Conservation (phyloP, 2,329 filamentous ascomycete species). For the Claviceps sp. region DNA sequence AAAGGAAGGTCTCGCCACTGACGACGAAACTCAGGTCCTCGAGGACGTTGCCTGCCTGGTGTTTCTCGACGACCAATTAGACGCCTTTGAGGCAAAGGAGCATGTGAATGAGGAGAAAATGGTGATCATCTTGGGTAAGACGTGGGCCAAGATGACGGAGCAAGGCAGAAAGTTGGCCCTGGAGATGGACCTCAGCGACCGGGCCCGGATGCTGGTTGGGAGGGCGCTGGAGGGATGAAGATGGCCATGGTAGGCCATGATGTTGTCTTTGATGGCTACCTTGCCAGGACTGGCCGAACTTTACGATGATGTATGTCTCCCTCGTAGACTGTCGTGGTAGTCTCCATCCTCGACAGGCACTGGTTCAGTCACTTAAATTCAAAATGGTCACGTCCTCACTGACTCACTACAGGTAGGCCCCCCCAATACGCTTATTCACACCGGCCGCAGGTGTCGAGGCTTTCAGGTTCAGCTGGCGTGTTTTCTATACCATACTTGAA, state of each 20-base stretch:
- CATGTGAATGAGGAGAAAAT: slow-evolving; percentile 66
- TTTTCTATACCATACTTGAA: no score
- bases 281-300: no score
- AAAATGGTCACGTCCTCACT: no score
- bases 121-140: slow-evolving; percentile 55
- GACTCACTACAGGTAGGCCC: no score
- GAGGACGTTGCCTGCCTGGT: slow-evolving; percentile 82
- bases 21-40: slow-evolving; percentile 55
- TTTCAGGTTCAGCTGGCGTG: no score
- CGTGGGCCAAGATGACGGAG: slow-evolving; percentile 63
- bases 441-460: no score
- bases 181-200: slow-evolving; percentile 49
- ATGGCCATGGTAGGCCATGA: neutral
- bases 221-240: slow-evolving; percentile 38
- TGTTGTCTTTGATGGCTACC: no score
- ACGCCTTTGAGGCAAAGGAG: slow-evolving; percentile 56
- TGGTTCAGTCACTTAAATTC: no score
- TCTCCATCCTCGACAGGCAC: no score
- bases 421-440: no score
- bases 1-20: slow-evolving; percentile 56
- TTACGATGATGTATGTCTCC: no score
- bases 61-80: slow-evolving; percentile 78
- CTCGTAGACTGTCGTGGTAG: no score
- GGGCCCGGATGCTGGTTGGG: slow-evolving; percentile 45
- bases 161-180: slow-evolving; percentile 51